Evolutionary conservation across 305 asterid genomes (phyloP).

Genomic region (Fraxinus albicans): DNA sequence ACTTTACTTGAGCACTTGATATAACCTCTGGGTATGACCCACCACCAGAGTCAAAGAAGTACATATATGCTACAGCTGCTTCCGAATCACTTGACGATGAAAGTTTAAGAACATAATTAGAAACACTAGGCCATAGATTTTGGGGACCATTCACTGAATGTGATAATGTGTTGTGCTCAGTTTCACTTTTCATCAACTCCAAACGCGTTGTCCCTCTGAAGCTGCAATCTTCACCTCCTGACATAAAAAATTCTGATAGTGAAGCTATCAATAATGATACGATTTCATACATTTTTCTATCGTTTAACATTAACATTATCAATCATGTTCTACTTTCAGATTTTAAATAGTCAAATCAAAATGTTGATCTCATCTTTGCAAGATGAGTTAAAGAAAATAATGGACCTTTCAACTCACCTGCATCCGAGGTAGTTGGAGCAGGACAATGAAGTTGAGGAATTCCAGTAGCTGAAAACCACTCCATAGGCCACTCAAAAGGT

Average conservation of each 20-base stretch:
- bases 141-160: slow-evolving; percentile 55
- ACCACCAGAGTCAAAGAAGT: slow-evolving; percentile 91
- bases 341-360: not conserved
- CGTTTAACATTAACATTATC: not conserved
- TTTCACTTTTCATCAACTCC: slow-evolving; percentile 59
- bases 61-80: slow-evolving; percentile 52
- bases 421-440: slow-evolving; percentile 23
- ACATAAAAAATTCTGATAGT: not conserved
- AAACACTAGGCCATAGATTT: slow-evolving; percentile 82
- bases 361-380: not conserved
- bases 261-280: not conserved
- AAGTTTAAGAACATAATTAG: slow-evolving; percentile 69
- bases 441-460: slow-evolving; percentile 64
- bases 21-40: slow-evolving; percentile 87
- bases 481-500: slow-evolving; percentile 82
- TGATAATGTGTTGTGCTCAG: slow-evolving; percentile 40
- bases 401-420: slow-evolving; percentile 25
- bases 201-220: slow-evolving; percentile 76
- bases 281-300: not conserved
- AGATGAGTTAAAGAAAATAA: not conserved
- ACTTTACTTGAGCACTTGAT: slow-evolving; percentile 68
- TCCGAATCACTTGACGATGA: slow-evolving; percentile 42
- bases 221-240: slow-evolving; percentile 49
- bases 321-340: not conserved
- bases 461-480: slow-evolving; percentile 78